A percentile compares a stretch with the other conserved stretches of the same genome.
Evolutionary conservation across 2,329 filamentous ascomycete species (phyloP).

Genomic region (Apiospora pterosperma): DNA sequence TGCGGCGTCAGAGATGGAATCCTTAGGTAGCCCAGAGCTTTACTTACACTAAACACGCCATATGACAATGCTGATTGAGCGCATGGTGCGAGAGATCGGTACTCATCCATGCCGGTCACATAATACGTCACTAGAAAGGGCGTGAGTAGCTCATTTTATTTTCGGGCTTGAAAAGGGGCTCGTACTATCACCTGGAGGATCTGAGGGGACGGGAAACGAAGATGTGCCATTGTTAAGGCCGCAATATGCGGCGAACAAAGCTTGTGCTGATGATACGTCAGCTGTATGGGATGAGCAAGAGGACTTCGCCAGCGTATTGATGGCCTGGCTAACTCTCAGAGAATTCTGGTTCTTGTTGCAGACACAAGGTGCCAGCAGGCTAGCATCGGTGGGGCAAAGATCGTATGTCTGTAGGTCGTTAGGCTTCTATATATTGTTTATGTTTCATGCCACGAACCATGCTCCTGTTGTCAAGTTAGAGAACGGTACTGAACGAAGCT

Average conservation of each 20-base stretch:
- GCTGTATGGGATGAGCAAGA: constrained; percentile 44
- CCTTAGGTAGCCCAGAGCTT: neutral
- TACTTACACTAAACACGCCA: constrained; percentile 37
- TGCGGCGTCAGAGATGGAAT: neutral
- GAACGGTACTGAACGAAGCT: neutral
- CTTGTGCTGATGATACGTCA: constrained; percentile 45
- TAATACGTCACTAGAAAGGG: constrained; percentile 46
- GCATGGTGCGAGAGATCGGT: constrained; percentile 39
- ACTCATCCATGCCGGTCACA: constrained; percentile 48
- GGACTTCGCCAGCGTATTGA: constrained; percentile 39
- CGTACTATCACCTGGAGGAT: constrained; percentile 50
- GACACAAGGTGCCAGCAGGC: constrained; percentile 46
- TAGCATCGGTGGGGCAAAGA: constrained; percentile 36
- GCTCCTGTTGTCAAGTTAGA: constrained; percentile 17
- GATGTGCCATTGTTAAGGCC: constrained; percentile 46
- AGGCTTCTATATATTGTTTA: neutral
- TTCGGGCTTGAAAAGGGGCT: constrained; percentile 8
- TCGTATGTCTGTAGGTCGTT: constrained; percentile 25
- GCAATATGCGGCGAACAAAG: constrained; percentile 51
- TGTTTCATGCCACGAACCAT: constrained; percentile 23
- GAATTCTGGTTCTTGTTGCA: constrained; percentile 50
- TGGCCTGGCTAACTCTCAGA: constrained; percentile 35
- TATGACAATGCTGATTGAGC: constrained; percentile 41
- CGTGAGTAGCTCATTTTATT: constrained; percentile 2
- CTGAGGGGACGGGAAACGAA: constrained; percentile 40